Evolutionary conservation across 352 stramenopile genomes (phyloP), one percentile per base, ranked within the genome.

Genomic region (Thalassiosira exigua): DNA sequence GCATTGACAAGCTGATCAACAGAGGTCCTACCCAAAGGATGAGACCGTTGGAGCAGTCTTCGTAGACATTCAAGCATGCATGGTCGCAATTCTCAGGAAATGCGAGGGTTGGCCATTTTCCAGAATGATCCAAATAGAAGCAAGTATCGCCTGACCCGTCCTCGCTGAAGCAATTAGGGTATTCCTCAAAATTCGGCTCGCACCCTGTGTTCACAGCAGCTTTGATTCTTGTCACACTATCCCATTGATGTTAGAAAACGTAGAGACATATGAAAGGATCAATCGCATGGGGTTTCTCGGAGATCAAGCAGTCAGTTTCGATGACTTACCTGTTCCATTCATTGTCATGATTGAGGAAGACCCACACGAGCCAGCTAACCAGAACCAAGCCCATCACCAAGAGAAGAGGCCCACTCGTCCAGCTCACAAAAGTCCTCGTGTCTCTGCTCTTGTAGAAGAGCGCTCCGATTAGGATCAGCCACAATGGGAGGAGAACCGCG

Each of bases 21-120:
- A 85, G n/a, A 60, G 82, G 82, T 26, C 74, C 75, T 19, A 46
- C 60, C 82, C 82, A 89, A n/a, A 89, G 46, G 26, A 89, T 82
- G 41, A 87, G 81, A 19, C 60, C 59, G 60, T 85, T 85, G 11
- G 46, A 50, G 48, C 82, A 89, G 19, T 75, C 46, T 29, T 67
- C 69, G 44, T 87, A 87, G 11, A 89, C 70, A 65, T 66, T 66
- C 17, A 76, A 50, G 44, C 78, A 85, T 21, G 46, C 50, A 29
- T 48, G 29, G 11, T 75, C 54, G 33, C 70, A 85, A 11, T 61
- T 64, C 36, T 82, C 66, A 9, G 67, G 65, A 33, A 85, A 83
- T 1, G 72, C 58, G n/a, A 77, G 46, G 36, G 53, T 46, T 42
- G 69, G 50, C 32, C 51, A 41, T 29, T 59, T 27, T 44, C 36